These are phyloP conservation scores for Penicillium olsonii DNA, from an alignment of 2,329 filamentous ascomycete species.

Conservation along the genomic window DNA sequence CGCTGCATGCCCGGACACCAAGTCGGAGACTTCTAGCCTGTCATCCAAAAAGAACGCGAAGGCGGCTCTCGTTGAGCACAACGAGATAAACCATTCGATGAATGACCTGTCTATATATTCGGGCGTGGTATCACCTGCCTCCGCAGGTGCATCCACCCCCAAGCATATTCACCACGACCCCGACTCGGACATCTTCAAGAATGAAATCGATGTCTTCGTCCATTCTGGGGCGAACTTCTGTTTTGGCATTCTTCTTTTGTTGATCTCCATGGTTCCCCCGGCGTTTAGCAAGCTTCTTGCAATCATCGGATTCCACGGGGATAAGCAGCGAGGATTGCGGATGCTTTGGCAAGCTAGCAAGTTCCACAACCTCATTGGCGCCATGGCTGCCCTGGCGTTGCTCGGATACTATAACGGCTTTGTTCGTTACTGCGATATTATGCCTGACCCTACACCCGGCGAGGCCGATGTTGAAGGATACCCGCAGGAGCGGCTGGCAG, in stretches of 20 bases:
- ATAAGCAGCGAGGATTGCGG: constrained; percentile 75
- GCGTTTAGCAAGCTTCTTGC: constrained; percentile 83
- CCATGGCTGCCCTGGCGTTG: constrained; percentile 77
- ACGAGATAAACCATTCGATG: constrained; percentile 23
- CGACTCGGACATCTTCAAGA: constrained; percentile 66
- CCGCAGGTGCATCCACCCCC: constrained; percentile 25
- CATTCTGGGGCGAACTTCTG: constrained; percentile 88
- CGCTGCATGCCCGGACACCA: constrained; percentile 5
- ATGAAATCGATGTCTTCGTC: constrained; percentile 82
- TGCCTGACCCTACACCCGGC: constrained; percentile 55
- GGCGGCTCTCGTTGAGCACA: constrained; percentile 15
- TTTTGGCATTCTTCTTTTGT: constrained; percentile 79
- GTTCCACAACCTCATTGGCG: constrained; percentile 89
- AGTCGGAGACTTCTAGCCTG: constrained; percentile 14
- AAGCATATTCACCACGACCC: constrained; percentile 50
- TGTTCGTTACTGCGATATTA: constrained; percentile 83
- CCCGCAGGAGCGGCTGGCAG: constrained; percentile 67
- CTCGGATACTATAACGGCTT: constrained; percentile 88
- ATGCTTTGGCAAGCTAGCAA: constrained; percentile 90
- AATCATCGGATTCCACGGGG: constrained; percentile 87
- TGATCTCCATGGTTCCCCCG: constrained; percentile 92
- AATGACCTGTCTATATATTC: constrained; percentile 26
- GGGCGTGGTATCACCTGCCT: constrained; percentile 17
- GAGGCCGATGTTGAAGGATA: constrained; percentile 67
- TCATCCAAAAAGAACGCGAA: constrained; percentile 18